A percentile compares a stretch with the other conserved stretches of the same genome.
Conservation (phyloP, 2,329 filamentous ascomycete species). For the Verticillium albo-atrum region DNA sequence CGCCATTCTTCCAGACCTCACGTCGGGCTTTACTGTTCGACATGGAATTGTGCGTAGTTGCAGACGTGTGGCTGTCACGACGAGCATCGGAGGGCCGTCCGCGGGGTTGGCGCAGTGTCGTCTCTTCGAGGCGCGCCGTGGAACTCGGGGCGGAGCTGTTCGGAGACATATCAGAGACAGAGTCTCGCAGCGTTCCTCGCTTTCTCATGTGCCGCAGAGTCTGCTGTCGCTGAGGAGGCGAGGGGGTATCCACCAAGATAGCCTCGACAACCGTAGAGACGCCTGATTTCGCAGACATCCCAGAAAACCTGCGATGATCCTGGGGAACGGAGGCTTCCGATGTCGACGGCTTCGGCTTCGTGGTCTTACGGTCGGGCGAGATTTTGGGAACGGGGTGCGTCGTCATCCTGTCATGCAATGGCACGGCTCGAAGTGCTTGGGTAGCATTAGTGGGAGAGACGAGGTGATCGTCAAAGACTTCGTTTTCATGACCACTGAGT, state of each 20-base stretch:
- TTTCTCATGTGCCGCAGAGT: slow-evolving; percentile 61
- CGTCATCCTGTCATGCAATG: slow-evolving; percentile 37
- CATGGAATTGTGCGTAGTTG: slow-evolving; percentile 41
- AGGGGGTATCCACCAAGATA: slow-evolving; percentile 46
- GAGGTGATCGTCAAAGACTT: slow-evolving; percentile 42
- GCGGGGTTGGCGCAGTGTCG: slow-evolving; percentile 20
- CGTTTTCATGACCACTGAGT: slow-evolving; percentile 11
- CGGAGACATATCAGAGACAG: slow-evolving; percentile 34
- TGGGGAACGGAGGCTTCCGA: slow-evolving; percentile 34
- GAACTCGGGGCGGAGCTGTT: slow-evolving; percentile 39
- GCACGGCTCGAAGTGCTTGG: slow-evolving; percentile 41
- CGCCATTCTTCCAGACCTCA: slow-evolving; percentile 55
- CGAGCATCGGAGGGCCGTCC: slow-evolving; percentile 23
- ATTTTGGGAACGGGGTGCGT: slow-evolving; percentile 31
- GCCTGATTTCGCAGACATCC: slow-evolving; percentile 49
- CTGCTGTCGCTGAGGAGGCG: slow-evolving; percentile 38
- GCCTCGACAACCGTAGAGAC: slow-evolving; percentile 55
- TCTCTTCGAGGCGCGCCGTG: slow-evolving; percentile 22
- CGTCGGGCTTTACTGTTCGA: slow-evolving; percentile 52
- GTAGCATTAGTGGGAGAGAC: slow-evolving; percentile 48
- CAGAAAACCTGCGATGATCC: slow-evolving; percentile 47
- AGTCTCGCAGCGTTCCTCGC: slow-evolving; percentile 44
- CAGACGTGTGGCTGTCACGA: slow-evolving; percentile 47
- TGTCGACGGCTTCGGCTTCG: slow-evolving; percentile 24
- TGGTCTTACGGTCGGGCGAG: slow-evolving; percentile 20